A percentile compares a stretch with the other conserved stretches of the same genome.
Evolutionary conservation across 2,329 filamentous ascomycete genomes (phyloP).

Genomic region (Fusarium pseudograminearum): DNA sequence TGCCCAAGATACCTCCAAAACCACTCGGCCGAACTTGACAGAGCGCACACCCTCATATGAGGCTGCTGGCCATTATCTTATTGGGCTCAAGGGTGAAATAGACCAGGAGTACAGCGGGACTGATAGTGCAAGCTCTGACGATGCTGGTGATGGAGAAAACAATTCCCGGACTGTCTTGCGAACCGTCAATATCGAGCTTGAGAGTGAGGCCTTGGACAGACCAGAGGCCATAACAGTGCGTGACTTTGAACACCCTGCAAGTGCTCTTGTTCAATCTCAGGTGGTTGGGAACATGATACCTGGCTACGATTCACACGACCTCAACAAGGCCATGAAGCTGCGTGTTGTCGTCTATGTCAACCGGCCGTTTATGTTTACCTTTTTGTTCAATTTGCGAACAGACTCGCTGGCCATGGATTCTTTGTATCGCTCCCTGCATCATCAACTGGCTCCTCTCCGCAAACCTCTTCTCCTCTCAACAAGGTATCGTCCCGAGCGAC

Average conservation of each 20-base stretch:
- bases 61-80: constrained; percentile 66
- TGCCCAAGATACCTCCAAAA: constrained; percentile 18
- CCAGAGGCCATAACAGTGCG: constrained; percentile 60
- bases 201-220: constrained; percentile 55
- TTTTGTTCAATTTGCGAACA: constrained; percentile 73
- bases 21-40: constrained; percentile 18
- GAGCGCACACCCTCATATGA: constrained; percentile 46
- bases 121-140: constrained; percentile 51
- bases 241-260: constrained; percentile 57
- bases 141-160: constrained; percentile 50
- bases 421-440: constrained; percentile 70
- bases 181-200: constrained; percentile 75
- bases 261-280: constrained; percentile 51
- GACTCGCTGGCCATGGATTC: constrained; percentile 67
- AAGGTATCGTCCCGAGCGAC: constrained; percentile 66
- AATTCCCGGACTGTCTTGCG: constrained; percentile 71
- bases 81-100: constrained; percentile 76
- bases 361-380: constrained; percentile 81
- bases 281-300: constrained; percentile 52
- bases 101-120: constrained; percentile 58
- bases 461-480: constrained; percentile 69
- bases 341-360: constrained; percentile 79
- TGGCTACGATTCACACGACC: constrained; percentile 58
- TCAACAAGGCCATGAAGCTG: constrained; percentile 67
- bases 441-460: constrained; percentile 70